Base-by-base conservation (phyloP, 1,284 basidiomycete genomes). In the Testicularia cyperi region DNA sequence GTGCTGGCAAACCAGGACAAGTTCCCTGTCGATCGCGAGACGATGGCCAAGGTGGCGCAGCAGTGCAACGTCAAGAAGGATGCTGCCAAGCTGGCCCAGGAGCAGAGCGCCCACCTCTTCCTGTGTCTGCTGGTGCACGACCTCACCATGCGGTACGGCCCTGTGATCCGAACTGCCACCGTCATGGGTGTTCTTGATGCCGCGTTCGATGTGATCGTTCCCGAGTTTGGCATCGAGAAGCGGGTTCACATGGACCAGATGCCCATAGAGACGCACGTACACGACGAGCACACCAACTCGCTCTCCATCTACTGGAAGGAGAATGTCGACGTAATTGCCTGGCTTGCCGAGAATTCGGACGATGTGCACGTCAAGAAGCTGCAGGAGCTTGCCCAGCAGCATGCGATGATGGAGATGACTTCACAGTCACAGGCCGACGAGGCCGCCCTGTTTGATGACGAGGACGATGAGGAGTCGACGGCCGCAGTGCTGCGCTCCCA, bases 211-310 rank as follows among this genome's bases (percentile, higher is more conserved):
- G 91, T 98, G 29, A 79, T 90, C 21, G 83, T 92, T 34, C 88
- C 90, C 36, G 92, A 95, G 74, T 94, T 95, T 72, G 88, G 90
- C 35, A 92, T 98, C 68, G 95, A 98, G 81, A 98, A 98, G 82
- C 84, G 94, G 35, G 91, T 97, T 2, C 94, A 98, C 72, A 88
- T 94, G 35, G 95, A 98, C 78, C 92, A 97, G 79, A 95, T 99
- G 86, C 94, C 95, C 0, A 58, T 72, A 34, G 56, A 72, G 86
- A 94, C 92, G 70, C 88, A 90, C 68, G 88, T 92, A 38, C 92
- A 91, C 73, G 92, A 97, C 71, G 92, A 96, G 78, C 88, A 92
- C 78, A 82, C 82, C 9, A 87, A 94, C 77, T 84, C 87, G 15
- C 83, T 99, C 20, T 86, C 89, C 74, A 88, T 94, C 57, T 91